A percentile compares a stretch with the other conserved stretches of the same genome.
phyloP scores from a whole-genome alignment of 2,329 filamentous ascomycete species.

The Tolypocladium inflatum region DNA sequence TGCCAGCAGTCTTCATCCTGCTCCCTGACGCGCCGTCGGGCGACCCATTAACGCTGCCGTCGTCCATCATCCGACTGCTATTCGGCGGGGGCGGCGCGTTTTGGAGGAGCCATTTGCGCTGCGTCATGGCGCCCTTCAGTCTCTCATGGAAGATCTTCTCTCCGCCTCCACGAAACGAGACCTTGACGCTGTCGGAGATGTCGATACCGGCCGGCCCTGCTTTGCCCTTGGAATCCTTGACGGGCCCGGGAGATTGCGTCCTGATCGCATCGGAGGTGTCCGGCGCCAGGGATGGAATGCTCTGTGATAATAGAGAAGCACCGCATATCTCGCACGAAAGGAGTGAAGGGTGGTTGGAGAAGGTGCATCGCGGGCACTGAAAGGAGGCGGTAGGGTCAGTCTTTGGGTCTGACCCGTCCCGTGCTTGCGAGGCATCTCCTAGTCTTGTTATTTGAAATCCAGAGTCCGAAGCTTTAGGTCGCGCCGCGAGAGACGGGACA shows the following conservation, averaged over 20 bases:
- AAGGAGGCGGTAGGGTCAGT: constrained; percentile 29
- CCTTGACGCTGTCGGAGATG: constrained; percentile 67
- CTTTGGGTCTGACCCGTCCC: not conserved
- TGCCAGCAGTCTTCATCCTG: constrained; percentile 62
- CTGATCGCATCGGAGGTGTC: constrained; percentile 34
- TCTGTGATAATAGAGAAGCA: constrained; percentile 55
- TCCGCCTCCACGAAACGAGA: constrained; percentile 84
- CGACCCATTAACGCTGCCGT: constrained; percentile 20
- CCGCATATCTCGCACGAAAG: constrained; percentile 86
- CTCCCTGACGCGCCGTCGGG: constrained; percentile 15
- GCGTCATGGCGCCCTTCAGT: constrained; percentile 77
- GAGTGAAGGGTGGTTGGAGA: constrained; percentile 83
- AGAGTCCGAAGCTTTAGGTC: not conserved
- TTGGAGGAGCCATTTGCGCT: constrained; percentile 91
- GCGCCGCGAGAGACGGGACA: not conserved
- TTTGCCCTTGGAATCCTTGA: constrained; percentile 32
- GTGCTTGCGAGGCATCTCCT: not conserved
- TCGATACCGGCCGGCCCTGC: constrained; percentile 33
- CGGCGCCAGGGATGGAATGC: constrained; percentile 22
- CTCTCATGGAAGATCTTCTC: constrained; percentile 86
- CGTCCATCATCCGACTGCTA: constrained; percentile 30
- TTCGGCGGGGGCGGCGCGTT: constrained; percentile 81
- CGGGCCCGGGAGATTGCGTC: constrained; percentile 70
- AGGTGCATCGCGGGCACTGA: constrained; percentile 82
- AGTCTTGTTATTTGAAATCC: not conserved